A percentile compares a stretch with the other conserved stretches of the same genome.
These are phyloP conservation scores for Gynandropsis gynandra DNA, from an alignment of 345 rosid genomes.

Conservation along the genomic window DNA sequence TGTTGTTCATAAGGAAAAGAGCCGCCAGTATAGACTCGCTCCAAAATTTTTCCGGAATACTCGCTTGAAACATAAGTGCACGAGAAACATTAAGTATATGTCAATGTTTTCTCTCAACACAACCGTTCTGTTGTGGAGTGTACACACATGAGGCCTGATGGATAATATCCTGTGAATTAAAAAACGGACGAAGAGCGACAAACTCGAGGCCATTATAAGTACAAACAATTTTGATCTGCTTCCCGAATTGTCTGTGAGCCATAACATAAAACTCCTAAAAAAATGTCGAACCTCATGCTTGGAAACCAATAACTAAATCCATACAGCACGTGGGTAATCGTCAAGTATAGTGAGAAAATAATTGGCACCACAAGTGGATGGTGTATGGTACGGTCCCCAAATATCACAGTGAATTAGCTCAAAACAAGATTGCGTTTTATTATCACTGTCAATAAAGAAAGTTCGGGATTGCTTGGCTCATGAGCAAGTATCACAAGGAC, in stretches of 20 bases:
- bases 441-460: neutral
- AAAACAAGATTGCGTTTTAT: neutral
- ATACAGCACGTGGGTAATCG: neutral
- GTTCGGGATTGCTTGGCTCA: neutral
- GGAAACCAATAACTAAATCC: neutral
- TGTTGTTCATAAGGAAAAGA: neutral
- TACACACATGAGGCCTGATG: neutral
- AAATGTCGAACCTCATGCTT: neutral
- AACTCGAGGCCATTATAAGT: neutral
- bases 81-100: neutral
- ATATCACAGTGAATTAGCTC: neutral
- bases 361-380: neutral
- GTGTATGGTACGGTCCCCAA: neutral
- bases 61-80: neutral
- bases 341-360: neutral
- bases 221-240: neutral
- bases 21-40: neutral
- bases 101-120: neutral
- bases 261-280: neutral
- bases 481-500: neutral
- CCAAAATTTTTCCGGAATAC: neutral
- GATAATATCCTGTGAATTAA: neutral
- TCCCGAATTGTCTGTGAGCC: neutral
- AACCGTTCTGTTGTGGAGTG: neutral
- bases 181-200: fast-evolving